phyloP scores from a whole-genome alignment of 2,329 filamentous ascomycete genomes.

The Pseudocercospora fijiensis region DNA sequence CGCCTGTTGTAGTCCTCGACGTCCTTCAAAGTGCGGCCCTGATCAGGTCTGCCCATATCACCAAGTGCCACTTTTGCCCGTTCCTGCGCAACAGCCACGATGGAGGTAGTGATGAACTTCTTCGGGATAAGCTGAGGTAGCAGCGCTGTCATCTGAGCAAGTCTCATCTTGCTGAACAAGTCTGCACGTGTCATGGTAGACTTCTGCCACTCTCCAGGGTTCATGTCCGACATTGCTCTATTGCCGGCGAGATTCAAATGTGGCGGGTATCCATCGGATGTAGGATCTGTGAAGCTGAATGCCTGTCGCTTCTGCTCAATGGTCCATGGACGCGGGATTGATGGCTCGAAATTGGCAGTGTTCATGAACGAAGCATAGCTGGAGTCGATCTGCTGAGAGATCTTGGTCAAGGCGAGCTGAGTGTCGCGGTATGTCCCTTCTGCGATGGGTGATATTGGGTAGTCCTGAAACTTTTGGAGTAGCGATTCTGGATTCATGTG shows the following conservation, averaged over 20 bases:
- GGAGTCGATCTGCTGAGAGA: constrained; percentile 26
- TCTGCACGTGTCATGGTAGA: constrained; percentile 13
- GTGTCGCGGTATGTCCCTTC: constrained; percentile 26
- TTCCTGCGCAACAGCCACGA: constrained; percentile 4
- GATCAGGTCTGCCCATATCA: constrained; percentile 21
- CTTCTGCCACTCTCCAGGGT: constrained; percentile 17
- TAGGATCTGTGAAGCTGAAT: constrained; percentile 25
- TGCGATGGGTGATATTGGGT: constrained; percentile 15
- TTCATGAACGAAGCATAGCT: constrained; percentile 27
- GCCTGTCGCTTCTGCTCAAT: constrained; percentile 24
- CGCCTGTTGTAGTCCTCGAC: constrained; percentile 19
- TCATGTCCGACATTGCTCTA: constrained; percentile 25
- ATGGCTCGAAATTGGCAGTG: constrained; percentile 27
- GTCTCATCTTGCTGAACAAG: constrained; percentile 33
- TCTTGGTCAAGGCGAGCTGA: constrained; percentile 27
- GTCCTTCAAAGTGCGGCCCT: constrained; percentile 17
- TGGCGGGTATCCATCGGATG: constrained; percentile 33
- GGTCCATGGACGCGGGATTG: constrained; percentile 21
- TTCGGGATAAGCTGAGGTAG: constrained; percentile 30
- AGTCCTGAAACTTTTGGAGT: constrained; percentile 17
- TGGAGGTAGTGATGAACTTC: constrained; percentile 16
- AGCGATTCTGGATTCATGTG: constrained; percentile 24
- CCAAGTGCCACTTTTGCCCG: constrained; percentile 14
- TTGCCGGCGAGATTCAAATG: constrained; percentile 33
- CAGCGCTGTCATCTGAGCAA: constrained; percentile 31